Evolutionary conservation across 805 yeast species (phyloP), one percentile per base, ranked within the genome.

Genomic region (Kregervanrija fluxuum): DNA sequence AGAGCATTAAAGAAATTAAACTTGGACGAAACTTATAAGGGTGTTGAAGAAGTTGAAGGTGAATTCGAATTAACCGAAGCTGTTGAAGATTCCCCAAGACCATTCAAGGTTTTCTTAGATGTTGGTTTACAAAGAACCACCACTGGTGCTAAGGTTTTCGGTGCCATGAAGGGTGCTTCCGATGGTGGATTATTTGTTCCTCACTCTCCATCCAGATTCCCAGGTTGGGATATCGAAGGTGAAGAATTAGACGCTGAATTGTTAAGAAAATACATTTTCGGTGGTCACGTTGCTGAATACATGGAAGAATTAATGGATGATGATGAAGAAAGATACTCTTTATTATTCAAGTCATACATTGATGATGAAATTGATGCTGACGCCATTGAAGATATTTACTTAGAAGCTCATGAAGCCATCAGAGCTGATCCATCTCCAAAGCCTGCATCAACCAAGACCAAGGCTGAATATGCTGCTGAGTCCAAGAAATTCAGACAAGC

Each of bases 231-330:
- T 75, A 87, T 91, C 66, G 99, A 93, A 80, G 68, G 84, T 65
- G 96, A 93, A 80, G 99, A 93, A 79, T 82, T 93, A 65, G 99
- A 93, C 70, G 88, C 96, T 65, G 99, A 93, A 70, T 74, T 81
- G 61, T 82, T 93, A 73, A 88, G 97, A 88, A 88, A 87, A 77
- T 93, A 93, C 95, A 93, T 93, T 80, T 85, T 91, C 70, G 98
- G 95, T 80, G 98, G 98, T 74, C 99, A 93, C 85, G 90, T 93
- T 68, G 83, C 99, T 68, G 98, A 93, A 82, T 93, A 93, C 93
- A 93, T 93, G 96, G 99, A 93, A 82, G 98, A 91, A 81, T 86
- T 93, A 71, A 91, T 93, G 73, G 99, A 93, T 68, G 99, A 91
- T 73, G 99, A 91, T 85, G 99, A 91, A 80, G 99, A 91, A 82